Evolutionary conservation across 768 basidiomycete species (phyloP).

Genomic region (Boletus coccyginus): DNA sequence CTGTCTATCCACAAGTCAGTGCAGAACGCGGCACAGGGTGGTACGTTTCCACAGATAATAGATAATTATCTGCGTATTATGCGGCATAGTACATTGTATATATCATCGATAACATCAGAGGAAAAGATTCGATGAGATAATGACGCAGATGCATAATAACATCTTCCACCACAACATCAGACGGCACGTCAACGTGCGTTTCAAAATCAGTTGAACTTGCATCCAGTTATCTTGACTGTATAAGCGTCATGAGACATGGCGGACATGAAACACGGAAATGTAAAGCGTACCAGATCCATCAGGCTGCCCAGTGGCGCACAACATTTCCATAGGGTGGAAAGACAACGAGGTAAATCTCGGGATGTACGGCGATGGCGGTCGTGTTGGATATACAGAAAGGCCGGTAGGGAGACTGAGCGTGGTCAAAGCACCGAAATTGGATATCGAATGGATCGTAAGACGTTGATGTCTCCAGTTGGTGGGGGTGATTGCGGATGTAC

Average conservation of each 20-base stretch:
- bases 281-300: constrained; percentile 56
- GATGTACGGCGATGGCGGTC: constrained; percentile 57
- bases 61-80: neutral
- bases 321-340: constrained; percentile 88
- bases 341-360: constrained; percentile 61
- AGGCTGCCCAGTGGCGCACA: constrained; percentile 69
- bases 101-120: constrained; percentile 6
- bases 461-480: constrained; percentile 67
- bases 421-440: constrained; percentile 34
- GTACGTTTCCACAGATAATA: neutral
- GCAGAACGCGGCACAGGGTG: neutral
- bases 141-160: neutral
- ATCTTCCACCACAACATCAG: neutral
- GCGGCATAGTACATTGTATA: constrained; percentile 21
- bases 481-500: constrained; percentile 59
- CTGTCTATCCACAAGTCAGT: neutral
- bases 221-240: constrained; percentile 57
- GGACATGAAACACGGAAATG: neutral
- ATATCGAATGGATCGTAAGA: constrained; percentile 57
- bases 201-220: constrained; percentile 41
- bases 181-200: neutral
- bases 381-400: constrained; percentile 52
- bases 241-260: constrained; percentile 1
- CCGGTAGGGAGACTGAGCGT: constrained; percentile 53
- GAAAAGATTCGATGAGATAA: constrained; percentile 17